Evolutionary conservation across 2,329 filamentous ascomycete species (phyloP), one percentile per base, ranked within the genome.

Genomic region (Fusarium sp.): DNA sequence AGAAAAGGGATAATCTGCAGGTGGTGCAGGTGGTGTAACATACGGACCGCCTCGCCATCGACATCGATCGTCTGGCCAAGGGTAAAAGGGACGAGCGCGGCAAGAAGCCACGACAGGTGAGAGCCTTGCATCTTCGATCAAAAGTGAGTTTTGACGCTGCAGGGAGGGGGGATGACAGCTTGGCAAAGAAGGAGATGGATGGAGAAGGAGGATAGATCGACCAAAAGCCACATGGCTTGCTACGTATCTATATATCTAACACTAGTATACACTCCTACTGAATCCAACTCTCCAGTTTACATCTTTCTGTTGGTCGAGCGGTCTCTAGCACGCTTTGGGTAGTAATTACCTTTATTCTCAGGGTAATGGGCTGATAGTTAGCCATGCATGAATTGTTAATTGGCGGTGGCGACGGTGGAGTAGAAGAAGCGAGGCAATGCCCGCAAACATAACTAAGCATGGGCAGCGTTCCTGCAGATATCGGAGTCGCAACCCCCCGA

Each of bases 61-160:
- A 71, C 60, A 5, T 56, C 56, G 47, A 70, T 70, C 13, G 68
- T 70, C 60, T 70, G 68, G 26, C 60, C 64, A 45, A 68, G 51
- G 40, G 67, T 41, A 24, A 64, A 24, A 10, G 53, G 62, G 30
- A 65, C 26, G 26, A 61, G 48, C 30, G 43, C 67, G 39, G 60
- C 59, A 41, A 70, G 46, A 22, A 71, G 64, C 68, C 68, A 71
- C 32, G 52, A 52, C 10, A 57, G 28, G 28, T 30, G 15, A 32
- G 67, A 56, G 48, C 37, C 57, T 35, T 52, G 62, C 58, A 70
- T 68, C 14, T 50, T 47, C 33, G 46, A 28, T 68, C 47, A 30
- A 30, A 49, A 65, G 50, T 30, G 43, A 46, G 17, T 35, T 35
- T 35, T 30, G 28, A 30, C 11, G 28, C 28, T 30, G 28, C 28